A percentile compares a stretch with the other conserved stretches of the same genome.
Conservation (phyloP, 768 basidiomycete species). For the Cyclocybe aegerita region DNA sequence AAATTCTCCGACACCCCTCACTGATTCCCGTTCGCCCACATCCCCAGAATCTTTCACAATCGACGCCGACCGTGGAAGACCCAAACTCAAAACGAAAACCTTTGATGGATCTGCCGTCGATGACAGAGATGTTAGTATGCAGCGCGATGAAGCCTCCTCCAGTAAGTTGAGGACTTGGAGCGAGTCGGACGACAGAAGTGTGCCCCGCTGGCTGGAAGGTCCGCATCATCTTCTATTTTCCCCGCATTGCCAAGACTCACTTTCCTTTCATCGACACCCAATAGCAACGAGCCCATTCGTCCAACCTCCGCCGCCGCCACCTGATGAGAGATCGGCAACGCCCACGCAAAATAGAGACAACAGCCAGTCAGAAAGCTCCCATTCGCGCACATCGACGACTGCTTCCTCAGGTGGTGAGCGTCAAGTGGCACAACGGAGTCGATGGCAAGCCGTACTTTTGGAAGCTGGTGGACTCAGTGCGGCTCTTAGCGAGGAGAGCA, state of each 20-base stretch:
- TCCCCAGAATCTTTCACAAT: slow-evolving; percentile 7
- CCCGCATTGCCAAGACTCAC: neutral
- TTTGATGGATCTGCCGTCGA: slow-evolving; percentile 18
- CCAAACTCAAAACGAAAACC: slow-evolving; percentile 21
- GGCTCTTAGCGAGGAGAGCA: slow-evolving; percentile 88
- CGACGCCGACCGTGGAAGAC: slow-evolving; percentile 17
- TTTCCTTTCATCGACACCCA: neutral
- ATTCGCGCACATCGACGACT: slow-evolving; percentile 12
- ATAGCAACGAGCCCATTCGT: slow-evolving; percentile 36
- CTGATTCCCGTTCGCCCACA: slow-evolving; percentile 5
- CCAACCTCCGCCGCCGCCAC: slow-evolving; percentile 29
- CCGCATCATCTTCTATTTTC: slow-evolving; percentile 6
- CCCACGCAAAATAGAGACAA: slow-evolving; percentile 18
- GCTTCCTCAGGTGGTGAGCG: slow-evolving; percentile 28
- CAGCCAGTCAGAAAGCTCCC: slow-evolving; percentile 1
- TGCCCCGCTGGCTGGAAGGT: slow-evolving; percentile 43
- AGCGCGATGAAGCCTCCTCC: too few relatives aligned
- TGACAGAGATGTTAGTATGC: neutral
- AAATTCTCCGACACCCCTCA: slow-evolving; percentile 19
- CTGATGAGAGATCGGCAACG: slow-evolving; percentile 25
- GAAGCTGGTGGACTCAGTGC: slow-evolving; percentile 89
- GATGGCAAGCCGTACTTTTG: slow-evolving; percentile 81
- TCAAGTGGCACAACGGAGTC: slow-evolving; percentile 69
- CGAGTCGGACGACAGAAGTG: slow-evolving; percentile 19
- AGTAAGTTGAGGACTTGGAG: slow-evolving; percentile 8